phyloP scores from a whole-genome alignment of 1,139 yeast species.

The Yamadazyma triangularis region DNA sequence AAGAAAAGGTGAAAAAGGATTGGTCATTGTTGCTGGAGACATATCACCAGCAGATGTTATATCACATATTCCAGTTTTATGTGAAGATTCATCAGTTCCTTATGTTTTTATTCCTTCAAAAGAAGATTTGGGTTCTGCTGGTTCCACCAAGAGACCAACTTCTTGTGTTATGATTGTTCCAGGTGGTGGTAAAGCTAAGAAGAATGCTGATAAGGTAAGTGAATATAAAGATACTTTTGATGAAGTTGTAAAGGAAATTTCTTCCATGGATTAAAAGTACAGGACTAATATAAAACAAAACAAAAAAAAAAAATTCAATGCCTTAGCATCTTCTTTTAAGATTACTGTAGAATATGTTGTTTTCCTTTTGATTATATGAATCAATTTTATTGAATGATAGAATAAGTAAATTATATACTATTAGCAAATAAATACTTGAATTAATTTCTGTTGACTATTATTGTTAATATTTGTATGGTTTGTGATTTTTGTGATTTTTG shows the following conservation, averaged over 20 bases:
- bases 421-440: no score
- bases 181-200: slow-evolving; percentile 86
- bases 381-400: no score
- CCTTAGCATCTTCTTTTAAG: no score
- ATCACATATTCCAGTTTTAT: slow-evolving; percentile 93
- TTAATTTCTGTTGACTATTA: no score
- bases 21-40: slow-evolving; percentile 95
- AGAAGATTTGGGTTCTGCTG: slow-evolving; percentile 97
- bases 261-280: slow-evolving; percentile 29
- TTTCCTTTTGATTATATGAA: no score
- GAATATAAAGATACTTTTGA: slow-evolving; percentile 92
- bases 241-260: slow-evolving; percentile 90
- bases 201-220: slow-evolving; percentile 72
- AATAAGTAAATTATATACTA: no score
- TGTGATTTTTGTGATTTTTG: no score
- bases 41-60: slow-evolving; percentile 97
- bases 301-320: no score
- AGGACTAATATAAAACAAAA: no score
- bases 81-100: slow-evolving; percentile 92
- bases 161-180: slow-evolving; percentile 97
- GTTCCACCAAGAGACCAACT: slow-evolving; percentile 98
- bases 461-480: no score
- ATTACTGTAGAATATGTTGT: no score
- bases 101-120: slow-evolving; percentile 92
- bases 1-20: slow-evolving; percentile 96